Base-by-base conservation (phyloP, 306 rosid species). In the Inga leiocalycina region DNA sequence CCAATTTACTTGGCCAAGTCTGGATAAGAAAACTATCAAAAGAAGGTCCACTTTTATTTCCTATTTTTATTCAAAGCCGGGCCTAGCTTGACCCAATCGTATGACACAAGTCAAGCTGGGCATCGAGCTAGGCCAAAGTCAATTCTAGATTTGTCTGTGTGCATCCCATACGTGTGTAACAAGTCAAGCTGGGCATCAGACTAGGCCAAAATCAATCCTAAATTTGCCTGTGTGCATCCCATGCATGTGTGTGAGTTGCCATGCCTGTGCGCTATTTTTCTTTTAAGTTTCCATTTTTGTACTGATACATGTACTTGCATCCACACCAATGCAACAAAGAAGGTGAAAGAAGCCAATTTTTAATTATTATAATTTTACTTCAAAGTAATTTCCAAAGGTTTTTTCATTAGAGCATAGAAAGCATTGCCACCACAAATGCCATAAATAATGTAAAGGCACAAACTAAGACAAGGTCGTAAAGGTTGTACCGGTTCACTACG, bases 401-500 rank as follows among this genome's bases (percentile, higher is more conserved):
- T 24, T 20, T 48, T 9, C 62, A 46, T 27, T 24, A 15, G 77
- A 27, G 30, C 43, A 73, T 2, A n/a, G 2, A 22, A 73, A 73
- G 61, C 77, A 48, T 48, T 27, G 41, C 41, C 61, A 73, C 61
- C 77, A 73, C 3, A 54, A 73, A 73, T 46, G 77, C 24, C 24
- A 27, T 27, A 71, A 52, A 70, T 70, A 61, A 27, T n/a, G 66
- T 24, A 54, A 81, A 81, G 46, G 35, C 49, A 59, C 22, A 68
- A 49, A 71, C 79, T 37, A 24, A 54, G 69, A 81, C 75, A 88
- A 74, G 83, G 74, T 79, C 87, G 46, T 90, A 97, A 88, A 74
- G 83, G 74, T 79, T 87, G 46, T 90, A 97, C 99, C 74, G 98
- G 98, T 61, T 97, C 99, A 82, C 82, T 91, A 82, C 93, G 97